These are phyloP conservation scores for Coemansia sp. DNA, from an alignment of 192 early-diverging fungal species.

Conservation along the genomic window DNA sequence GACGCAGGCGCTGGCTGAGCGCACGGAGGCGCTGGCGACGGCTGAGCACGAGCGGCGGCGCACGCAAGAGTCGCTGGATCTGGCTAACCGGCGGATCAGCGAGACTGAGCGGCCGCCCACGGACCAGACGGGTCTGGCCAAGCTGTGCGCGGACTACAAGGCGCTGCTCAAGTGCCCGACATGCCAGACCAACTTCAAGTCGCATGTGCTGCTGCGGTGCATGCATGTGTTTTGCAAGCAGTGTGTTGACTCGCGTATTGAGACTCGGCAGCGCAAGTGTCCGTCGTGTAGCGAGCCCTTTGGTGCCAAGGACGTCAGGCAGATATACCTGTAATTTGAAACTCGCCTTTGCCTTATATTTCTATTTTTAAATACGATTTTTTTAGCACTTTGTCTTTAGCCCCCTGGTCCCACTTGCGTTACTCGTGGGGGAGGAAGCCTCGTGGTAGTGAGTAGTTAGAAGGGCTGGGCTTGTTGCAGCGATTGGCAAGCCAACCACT, in stretches of 20 bases:
- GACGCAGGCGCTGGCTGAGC: slow-evolving; percentile 64
- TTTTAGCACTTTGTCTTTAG: no score
- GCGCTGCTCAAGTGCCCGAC: slow-evolving; percentile 89
- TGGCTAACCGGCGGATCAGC: slow-evolving; percentile 62
- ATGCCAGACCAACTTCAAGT: slow-evolving; percentile 86
- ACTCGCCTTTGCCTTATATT: no score
- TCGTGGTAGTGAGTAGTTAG: no score
- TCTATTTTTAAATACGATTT: neutral
- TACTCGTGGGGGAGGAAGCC: no score
- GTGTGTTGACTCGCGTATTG: slow-evolving; percentile 85
- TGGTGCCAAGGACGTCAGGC: slow-evolving; percentile 76
- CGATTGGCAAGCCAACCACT: no score
- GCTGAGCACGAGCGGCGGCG: slow-evolving; percentile 63
- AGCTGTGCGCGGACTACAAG: slow-evolving; percentile 62
- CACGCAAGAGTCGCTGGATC: slow-evolving; percentile 70
- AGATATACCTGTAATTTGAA: slow-evolving; percentile 82
- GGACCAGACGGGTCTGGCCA: slow-evolving; percentile 54
- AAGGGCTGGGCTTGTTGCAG: no score
- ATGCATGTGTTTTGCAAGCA: slow-evolving; percentile 97
- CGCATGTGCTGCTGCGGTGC: slow-evolving; percentile 79
- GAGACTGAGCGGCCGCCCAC: slow-evolving; percentile 59
- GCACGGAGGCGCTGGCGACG: slow-evolving; percentile 61
- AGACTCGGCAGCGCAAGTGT: slow-evolving; percentile 92
- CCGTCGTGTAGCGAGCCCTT: slow-evolving; percentile 89
- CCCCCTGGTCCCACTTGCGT: no score